Conservation (phyloP, 2,329 filamentous ascomycete genomes). For the Fusarium sp. region DNA sequence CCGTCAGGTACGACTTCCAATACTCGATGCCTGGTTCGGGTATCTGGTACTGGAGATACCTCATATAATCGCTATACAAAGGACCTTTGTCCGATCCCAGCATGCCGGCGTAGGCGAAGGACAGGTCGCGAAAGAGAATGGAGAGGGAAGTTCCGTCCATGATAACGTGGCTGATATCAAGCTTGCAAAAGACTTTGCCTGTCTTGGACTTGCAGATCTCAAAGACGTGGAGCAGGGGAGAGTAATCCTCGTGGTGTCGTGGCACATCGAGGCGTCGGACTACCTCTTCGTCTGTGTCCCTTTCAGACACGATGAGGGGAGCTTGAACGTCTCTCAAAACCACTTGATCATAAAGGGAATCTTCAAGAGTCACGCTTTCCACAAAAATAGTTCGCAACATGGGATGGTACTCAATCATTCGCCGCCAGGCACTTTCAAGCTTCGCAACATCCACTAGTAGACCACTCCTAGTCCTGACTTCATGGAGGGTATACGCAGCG, state of each 20-base stretch:
- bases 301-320: conserved; percentile 16
- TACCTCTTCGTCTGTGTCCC: conserved; percentile 24
- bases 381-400: conserved; percentile 61
- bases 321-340: conserved; percentile 49
- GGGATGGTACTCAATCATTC: conserved; percentile 56
- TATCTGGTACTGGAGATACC: conserved; percentile 16
- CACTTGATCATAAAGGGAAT: conserved; percentile 61
- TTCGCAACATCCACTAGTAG: conserved; percentile 34
- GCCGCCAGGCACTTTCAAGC: conserved; percentile 51
- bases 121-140: conserved; percentile 37
- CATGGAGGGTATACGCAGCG: conserved; percentile 51
- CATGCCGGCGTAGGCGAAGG: conserved; percentile 15
- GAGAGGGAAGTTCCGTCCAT: conserved; percentile 42
- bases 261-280: conserved; percentile 14
- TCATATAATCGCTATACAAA: conserved; percentile 33
- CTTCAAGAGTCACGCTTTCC: conserved; percentile 57
- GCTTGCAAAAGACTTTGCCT: conserved; percentile 39
- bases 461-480: conserved; percentile 36
- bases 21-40: conserved; percentile 17
- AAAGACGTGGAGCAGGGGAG: conserved; percentile 24
- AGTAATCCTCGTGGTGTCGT: conserved; percentile 4
- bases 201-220: conserved; percentile 36
- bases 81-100: conserved; percentile 22
- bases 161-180: conserved; percentile 40
- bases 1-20: conserved; percentile 31